Percentiles rank a stretch among this genome's conserved stretches.
phyloP scores from a whole-genome alignment of 2,329 filamentous ascomycete species.

The Pestalotiopsis sp. region DNA sequence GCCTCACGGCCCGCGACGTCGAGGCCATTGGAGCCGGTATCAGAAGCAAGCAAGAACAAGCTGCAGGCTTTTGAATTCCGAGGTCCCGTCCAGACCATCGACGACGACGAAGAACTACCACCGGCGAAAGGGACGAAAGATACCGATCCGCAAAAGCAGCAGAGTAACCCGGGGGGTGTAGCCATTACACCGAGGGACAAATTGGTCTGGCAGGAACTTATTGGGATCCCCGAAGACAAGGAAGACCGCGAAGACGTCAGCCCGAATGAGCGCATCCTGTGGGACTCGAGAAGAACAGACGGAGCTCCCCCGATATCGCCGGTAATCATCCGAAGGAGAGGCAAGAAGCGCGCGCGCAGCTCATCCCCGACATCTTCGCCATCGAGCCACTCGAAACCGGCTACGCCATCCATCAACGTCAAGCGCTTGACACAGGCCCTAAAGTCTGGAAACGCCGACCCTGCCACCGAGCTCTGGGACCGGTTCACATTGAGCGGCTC shows the following conservation, averaged over 20 bases:
- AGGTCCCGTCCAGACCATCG: slow-evolving; percentile 30
- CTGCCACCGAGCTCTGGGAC: slow-evolving; percentile 77
- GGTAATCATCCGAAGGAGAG: slow-evolving; percentile 49
- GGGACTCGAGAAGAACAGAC: slow-evolving; percentile 55
- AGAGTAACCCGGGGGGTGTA: slow-evolving; percentile 26
- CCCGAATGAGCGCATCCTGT: slow-evolving; percentile 63
- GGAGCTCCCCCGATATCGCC: slow-evolving; percentile 46
- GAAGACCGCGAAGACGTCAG: slow-evolving; percentile 53
- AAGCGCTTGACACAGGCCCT: slow-evolving; percentile 60
- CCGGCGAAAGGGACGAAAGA: not conserved
- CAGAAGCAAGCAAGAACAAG: slow-evolving; percentile 62
- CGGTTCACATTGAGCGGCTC: slow-evolving; percentile 64
- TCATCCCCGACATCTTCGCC: slow-evolving; percentile 76
- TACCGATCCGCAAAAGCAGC: not conserved
- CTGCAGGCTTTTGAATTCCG: slow-evolving; percentile 60
- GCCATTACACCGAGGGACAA: slow-evolving; percentile 53
- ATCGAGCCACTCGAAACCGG: slow-evolving; percentile 43
- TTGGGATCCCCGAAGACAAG: slow-evolving; percentile 45
- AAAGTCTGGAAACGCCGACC: slow-evolving; percentile 70
- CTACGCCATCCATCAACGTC: slow-evolving; percentile 55
- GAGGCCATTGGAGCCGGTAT: slow-evolving; percentile 50
- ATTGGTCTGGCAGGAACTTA: slow-evolving; percentile 61
- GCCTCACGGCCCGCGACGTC: slow-evolving; percentile 20
- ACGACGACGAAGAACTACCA: slow-evolving; percentile 19
- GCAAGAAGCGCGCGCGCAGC: slow-evolving; percentile 71